phyloP scores from a whole-genome alignment of 1,139 yeast genomes.

The Pichia sp. region DNA sequence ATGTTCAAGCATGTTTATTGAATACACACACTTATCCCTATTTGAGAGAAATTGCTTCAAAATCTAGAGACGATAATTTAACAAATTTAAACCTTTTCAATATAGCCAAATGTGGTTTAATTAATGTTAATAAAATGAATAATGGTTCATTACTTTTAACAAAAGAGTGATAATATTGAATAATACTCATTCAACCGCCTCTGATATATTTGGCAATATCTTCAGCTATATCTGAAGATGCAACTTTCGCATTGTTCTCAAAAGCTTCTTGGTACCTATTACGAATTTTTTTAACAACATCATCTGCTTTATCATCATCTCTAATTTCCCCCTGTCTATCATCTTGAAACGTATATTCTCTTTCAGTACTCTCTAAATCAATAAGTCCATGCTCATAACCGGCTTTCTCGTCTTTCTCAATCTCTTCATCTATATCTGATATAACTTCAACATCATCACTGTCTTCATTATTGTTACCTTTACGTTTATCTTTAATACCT shows the following conservation, averaged over 20 bases:
- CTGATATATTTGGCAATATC: slow-evolving; percentile 57
- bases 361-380: slow-evolving; percentile 42
- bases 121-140: slow-evolving; percentile 16
- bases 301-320: slow-evolving; percentile 23
- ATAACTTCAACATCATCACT: slow-evolving; percentile 40
- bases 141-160: slow-evolving; percentile 18
- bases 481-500: slow-evolving; percentile 45
- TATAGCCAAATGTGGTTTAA: slow-evolving; percentile 21
- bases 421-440: slow-evolving; percentile 27
- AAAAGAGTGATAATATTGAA: neutral
- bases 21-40: slow-evolving; percentile 21
- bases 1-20: slow-evolving; percentile 17
- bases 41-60: slow-evolving; percentile 13
- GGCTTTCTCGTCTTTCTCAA: slow-evolving; percentile 44
- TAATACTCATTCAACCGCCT: slow-evolving; percentile 6
- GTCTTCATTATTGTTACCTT: slow-evolving; percentile 27
- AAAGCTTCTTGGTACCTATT: slow-evolving; percentile 67
- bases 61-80: neutral
- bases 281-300: slow-evolving; percentile 44
- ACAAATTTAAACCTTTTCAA: slow-evolving; percentile 16
- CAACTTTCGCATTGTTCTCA: slow-evolving; percentile 53
- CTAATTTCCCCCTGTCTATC: slow-evolving; percentile 57
- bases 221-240: slow-evolving; percentile 61
- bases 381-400: slow-evolving; percentile 43
- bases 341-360: slow-evolving; percentile 73